Evolutionary conservation across 1,139 yeast genomes (phyloP), one percentile per base, ranked within the genome.

Genomic region (Candida labiduridarum): DNA sequence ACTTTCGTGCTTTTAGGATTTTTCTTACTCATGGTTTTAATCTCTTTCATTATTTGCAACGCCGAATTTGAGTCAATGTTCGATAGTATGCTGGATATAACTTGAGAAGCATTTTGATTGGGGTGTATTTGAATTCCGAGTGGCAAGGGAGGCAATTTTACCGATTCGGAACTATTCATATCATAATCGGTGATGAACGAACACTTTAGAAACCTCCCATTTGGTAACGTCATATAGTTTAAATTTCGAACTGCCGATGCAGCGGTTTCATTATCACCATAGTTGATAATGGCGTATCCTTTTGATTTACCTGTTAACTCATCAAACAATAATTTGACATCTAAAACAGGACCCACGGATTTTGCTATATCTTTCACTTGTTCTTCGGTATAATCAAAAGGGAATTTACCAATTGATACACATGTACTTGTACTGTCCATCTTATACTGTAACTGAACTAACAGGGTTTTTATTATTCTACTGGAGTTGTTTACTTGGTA

Each of bases 231-330:
- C 69, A 87, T 86, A 57, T 89, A 88, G 66, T 89, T 89, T 58
- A 92, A 73, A 68, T 92, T 94, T 52, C 98, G 75, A 16, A 91
- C 96, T 0, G 98, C 98, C 14, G 95, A 85, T 1, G 89, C 85
- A 1, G 97, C 97, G 0, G 97, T 88, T 59, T 89, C 96, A 45
- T 66, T 65, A 58, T 77, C 92, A 47, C 79, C 81, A 63, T 88
- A 92, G 58, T 88, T 92, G 18, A 92, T 86, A 59, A 87, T 89
- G 2, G 96, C 97, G 66, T 83, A 89, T 1, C 98, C 98, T 66
- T 87, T 90, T 15, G 96, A 89, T 63, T 86, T 87, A 2, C 98
- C 98, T 0, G 96, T 90, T 51, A 85, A 84, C 42, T 89, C 87
- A 66, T 92, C 98, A 64, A 92, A 89, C 63, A 89, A 79, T 60